Percentiles rank a stretch among this genome's conserved stretches.
These are phyloP conservation scores for Geranium incanum DNA, from an alignment of 441 rosid genomes.

Conservation along the genomic window DNA sequence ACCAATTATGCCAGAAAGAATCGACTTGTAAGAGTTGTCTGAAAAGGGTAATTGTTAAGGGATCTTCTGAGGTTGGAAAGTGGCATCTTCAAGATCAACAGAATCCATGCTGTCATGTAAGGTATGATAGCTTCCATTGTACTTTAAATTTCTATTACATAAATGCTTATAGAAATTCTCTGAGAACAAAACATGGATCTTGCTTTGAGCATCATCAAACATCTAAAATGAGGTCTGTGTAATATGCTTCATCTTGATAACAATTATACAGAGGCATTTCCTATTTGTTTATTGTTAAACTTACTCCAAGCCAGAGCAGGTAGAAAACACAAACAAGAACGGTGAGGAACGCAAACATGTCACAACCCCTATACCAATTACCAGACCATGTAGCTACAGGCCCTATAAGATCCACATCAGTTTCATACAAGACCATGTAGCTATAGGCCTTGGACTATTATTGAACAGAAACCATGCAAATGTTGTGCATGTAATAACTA, in stretches of 20 bases:
- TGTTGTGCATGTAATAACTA: not conserved
- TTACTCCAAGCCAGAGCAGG: too few relatives aligned
- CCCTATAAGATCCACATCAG: too few relatives aligned
- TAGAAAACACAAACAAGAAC: too few relatives aligned
- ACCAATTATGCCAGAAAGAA: slow-evolving; percentile 28
- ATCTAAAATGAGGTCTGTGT: not conserved
- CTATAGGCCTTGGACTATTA: not conserved
- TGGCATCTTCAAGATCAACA: slow-evolving; percentile 36
- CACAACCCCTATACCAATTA: too few relatives aligned
- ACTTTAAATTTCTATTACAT: not conserved
- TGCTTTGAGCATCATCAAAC: not conserved
- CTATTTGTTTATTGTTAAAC: not conserved
- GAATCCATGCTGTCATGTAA: slow-evolving; percentile 17
- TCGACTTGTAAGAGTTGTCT: slow-evolving; percentile 29
- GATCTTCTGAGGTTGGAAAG: slow-evolving; percentile 34
- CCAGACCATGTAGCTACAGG: not conserved
- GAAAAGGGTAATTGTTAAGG: slow-evolving; percentile 37
- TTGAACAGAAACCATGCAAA: not conserved
- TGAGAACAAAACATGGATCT: not conserved
- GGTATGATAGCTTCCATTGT: slow-evolving; percentile 26
- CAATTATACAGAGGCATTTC: not conserved
- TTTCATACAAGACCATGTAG: too few relatives aligned
- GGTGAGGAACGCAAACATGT: too few relatives aligned
- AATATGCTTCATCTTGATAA: not conserved
- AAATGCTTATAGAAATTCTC: not conserved